Base-by-base conservation (phyloP, 2,329 filamentous ascomycete species). In the Polychaeton citri region DNA sequence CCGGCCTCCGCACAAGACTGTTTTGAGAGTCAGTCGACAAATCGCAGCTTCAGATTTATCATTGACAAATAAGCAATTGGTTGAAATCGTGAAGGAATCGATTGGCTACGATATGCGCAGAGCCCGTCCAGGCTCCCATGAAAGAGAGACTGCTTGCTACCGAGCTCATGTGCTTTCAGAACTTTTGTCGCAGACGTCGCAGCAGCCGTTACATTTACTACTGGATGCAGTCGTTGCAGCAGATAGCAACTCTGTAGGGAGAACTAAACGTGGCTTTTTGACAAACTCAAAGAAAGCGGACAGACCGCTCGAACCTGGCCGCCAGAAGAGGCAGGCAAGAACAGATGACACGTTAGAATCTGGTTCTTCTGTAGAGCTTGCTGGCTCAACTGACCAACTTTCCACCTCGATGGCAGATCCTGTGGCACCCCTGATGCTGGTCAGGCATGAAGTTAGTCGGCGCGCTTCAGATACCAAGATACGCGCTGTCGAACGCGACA, bases 21-120 rank as follows among this genome's bases (percentile, higher is more conserved):
- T 57, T 13, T 47, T 53, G 33, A 43, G 39, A 40, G 38, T 50
- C 8, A 53, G 48, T 37, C 44, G 48, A 15, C 34, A 40, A 20
- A 32, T 57, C 13, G 16, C 34, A 4, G 21, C 24, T 6, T n/a
- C n/a, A n/a, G n/a, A n/a, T n/a, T n/a, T n/a, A n/a, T n/a, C n/a
- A n/a, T n/a, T n/a, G n/a, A n/a, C n/a, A n/a, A n/a, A n/a, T n/a
- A n/a, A n/a, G n/a, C n/a, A n/a, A n/a, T 37, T 50, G 16, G n/a
- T 43, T 9, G 32, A 37, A 21, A 15, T 54, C 4, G 37, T 54
- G 28, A 42, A 39, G 16, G 43, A 49, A 20, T 41, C 48, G 7
- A 44, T 51, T 24, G 44, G 37, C 1, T 49, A 46, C 26, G 54
- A 57, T 30, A 28, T 57, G 16, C 39, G 53, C 33, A 37, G 44